Percentiles rank a stretch among this genome's conserved stretches.
Evolutionary conservation across 2,329 filamentous ascomycete species (phyloP).

Genomic region (Thielaviopsis ethacetica): DNA sequence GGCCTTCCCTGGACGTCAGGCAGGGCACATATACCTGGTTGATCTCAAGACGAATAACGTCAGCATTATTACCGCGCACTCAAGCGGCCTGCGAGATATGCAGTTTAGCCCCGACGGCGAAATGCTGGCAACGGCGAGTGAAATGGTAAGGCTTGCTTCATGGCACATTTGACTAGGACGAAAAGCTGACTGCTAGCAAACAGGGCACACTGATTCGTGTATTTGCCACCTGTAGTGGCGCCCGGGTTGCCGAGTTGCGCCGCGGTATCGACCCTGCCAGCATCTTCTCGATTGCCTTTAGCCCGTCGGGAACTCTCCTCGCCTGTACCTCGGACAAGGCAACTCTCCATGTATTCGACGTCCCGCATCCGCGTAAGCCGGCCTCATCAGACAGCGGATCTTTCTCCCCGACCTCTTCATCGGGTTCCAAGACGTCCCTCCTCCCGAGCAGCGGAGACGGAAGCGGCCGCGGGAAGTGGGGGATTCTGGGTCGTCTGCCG

Average conservation of each 20-base stretch:
- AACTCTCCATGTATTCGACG: conserved; percentile 85
- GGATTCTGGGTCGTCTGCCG: conserved; percentile 66
- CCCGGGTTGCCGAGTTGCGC: conserved; percentile 67
- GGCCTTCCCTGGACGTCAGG: conserved; percentile 73
- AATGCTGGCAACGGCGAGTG: conserved; percentile 75
- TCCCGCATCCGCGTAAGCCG: conserved; percentile 40
- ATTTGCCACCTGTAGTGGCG: conserved; percentile 65
- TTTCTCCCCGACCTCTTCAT: conserved; percentile 8
- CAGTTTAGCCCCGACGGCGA: conserved; percentile 66
- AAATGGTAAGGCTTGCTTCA: conserved; percentile 29
- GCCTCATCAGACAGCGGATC: not conserved
- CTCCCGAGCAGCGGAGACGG: conserved; percentile 21
- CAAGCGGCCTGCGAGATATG: conserved; percentile 60
- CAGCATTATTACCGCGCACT: conserved; percentile 86
- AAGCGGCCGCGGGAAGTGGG: conserved; percentile 60
- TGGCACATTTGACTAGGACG: conserved; percentile 19
- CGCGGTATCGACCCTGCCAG: conserved; percentile 77
- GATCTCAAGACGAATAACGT: conserved; percentile 65
- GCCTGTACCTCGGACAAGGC: conserved; percentile 95
- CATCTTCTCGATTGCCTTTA: conserved; percentile 79
- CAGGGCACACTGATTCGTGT: conserved; percentile 72
- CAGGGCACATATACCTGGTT: conserved; percentile 79
- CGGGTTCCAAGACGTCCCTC: conserved; percentile 19
- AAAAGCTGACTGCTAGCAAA: not conserved
- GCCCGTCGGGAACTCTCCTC: conserved; percentile 60